Evolutionary conservation across 495 filamentous ascomycete species (phyloP), one percentile per base, ranked within the genome.

Genomic region (Hypoxylon lienhwacheense): DNA sequence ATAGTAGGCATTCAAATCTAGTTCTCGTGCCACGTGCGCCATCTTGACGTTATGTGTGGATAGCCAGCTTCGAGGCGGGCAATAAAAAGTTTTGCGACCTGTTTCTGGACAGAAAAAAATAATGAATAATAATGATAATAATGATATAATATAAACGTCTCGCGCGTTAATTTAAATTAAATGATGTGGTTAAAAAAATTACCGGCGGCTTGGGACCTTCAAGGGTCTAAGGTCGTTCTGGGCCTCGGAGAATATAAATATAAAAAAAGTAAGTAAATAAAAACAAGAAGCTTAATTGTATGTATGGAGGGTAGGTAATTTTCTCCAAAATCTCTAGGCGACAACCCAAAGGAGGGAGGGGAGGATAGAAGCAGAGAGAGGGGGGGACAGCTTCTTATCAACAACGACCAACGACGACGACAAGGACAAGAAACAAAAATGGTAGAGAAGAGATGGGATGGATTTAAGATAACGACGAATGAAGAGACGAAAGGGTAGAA

Each of bases 1-100:
- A 45, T 59, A 66, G 52, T 57, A 76, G 31, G 69, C 66, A 59
- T 66, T 75, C 55, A 78, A 58, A 52, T 78, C 71, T 65, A 78
- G 65, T 69, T 77, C 75, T 59, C 68, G 67, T 35, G 59, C 63
- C 63, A 65, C 65, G 63, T 68, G 65, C 59, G 65, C 65, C 65
- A 68, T 68, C 46, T 54, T 43, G 55, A 59, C 63, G 62, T 65
- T 56, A 32, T 53, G 62, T 52, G 52, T 65, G 64, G 61, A 57
- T 33, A 43, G 54, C 46, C 53, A 47, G 40, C 29, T 41, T 26
- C 24, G 40, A 43, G 46, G 42, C 17, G 24, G 35, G 45, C 29
- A 49, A 55, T 43, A 47, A 55, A 55, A 42, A 17, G 12, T 53
- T 54, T 59, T 49, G 19, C 36, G 54, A 17, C 50, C 41, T 37